A percentile compares a stretch with the other conserved stretches of the same genome.
phyloP scores from a whole-genome alignment of 371 early-diverging fungal species.

The Mortierella sp. region DNA sequence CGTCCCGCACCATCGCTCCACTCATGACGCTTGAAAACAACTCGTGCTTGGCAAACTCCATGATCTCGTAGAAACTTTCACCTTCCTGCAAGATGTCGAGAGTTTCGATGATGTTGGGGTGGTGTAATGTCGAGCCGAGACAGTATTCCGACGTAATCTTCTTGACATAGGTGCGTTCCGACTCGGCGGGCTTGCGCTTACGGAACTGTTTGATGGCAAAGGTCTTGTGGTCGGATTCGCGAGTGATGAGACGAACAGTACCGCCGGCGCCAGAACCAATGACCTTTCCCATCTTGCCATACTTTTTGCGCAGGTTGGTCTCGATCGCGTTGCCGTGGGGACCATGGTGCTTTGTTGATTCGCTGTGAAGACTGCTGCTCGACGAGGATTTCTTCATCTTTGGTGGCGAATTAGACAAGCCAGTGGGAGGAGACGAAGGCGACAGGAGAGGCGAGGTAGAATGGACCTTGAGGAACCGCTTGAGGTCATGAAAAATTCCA shows the following conservation, averaged over 20 bases:
- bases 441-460: conserved; percentile 34
- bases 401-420: background rate
- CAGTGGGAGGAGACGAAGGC: conserved; percentile 21
- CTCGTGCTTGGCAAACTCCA: conserved; percentile 89
- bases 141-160: conserved; percentile 88
- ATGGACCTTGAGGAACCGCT: conserved; percentile 60
- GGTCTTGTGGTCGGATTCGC: conserved; percentile 63
- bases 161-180: conserved; percentile 83
- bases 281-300: conserved; percentile 40
- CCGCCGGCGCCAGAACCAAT: conserved; percentile 84
- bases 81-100: conserved; percentile 80
- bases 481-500: conserved; percentile 65
- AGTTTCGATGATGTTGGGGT: conserved; percentile 88
- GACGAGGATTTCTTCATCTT: conserved; percentile 19
- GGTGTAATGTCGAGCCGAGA: conserved; percentile 84
- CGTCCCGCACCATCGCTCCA: conserved; percentile 74
- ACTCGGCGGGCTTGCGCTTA: conserved; percentile 72
- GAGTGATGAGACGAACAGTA: conserved; percentile 72
- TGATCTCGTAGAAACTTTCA: conserved; percentile 74
- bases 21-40: conserved; percentile 78
- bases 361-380: background rate
- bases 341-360: conserved; percentile 11
- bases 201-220: conserved; percentile 90
- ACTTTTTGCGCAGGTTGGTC: conserved; percentile 28
- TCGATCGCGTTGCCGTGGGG: conserved; percentile 33